Base-by-base conservation (phyloP, 805 yeast genomes). In the Zygosaccharomyces lentus region DNA sequence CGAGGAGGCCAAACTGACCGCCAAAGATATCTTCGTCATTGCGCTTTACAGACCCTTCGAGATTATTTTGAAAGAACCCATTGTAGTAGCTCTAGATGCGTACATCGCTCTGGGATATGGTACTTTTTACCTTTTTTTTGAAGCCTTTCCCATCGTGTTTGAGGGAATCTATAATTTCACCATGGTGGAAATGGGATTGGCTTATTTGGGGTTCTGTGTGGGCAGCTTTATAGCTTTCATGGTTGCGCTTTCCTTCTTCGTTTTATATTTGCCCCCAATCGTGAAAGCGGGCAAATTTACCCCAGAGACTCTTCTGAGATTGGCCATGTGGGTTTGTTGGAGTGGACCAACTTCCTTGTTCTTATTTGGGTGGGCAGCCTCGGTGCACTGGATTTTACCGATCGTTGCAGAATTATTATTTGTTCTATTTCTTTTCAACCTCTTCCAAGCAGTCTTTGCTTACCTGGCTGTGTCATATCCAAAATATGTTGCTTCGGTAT, bases 71-170 rank as follows among this genome's bases (percentile, higher is more conserved):
- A 51, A 59, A 40, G 85, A 81, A 58, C 85, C 85, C 0, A 77
- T 76, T 24, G 74, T 80, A 10, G 46, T 80, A n/a, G 66, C 78
- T 25, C 72, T 79, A 47, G 72, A 80, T 55, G 17, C 74, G 19
- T 79, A 78, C 58, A 65, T 75, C 53, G 77, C 80, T 0, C 54
- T 80, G 40, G 66, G 72, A 6, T 81, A 80, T 58, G 76, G 82
- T 21, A 61, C 74, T 24, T 52, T 76, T 49, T 81, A 78, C 58
- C 58, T 78, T 16, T 80, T 76, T 69, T 77, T 80, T 54, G 85
- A 81, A 61, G 80, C 78, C 4, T 77, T 77, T 63, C 85, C 87
- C 8, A 66, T 80, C 27, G 79, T 76, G 2, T 81, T 73, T 49
- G 46, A 50, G 7, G 74, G 69, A 2, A 54, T 68, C 21, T 68